These are phyloP conservation scores for Solioccasus polychromus DNA, from an alignment of 768 basidiomycete species.

Conservation along the genomic window DNA sequence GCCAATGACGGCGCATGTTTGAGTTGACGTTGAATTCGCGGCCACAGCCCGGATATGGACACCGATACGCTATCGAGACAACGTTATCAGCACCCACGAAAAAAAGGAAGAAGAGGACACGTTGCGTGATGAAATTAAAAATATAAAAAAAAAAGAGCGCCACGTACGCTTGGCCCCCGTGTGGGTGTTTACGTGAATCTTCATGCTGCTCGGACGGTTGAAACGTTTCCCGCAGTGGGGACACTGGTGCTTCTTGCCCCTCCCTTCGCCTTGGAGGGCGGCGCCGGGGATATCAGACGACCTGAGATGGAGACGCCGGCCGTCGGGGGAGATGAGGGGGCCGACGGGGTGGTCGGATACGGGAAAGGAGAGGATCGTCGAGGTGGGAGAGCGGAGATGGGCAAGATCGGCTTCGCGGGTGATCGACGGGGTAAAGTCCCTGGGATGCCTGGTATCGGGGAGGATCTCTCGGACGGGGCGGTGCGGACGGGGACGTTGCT, in stretches of 20 bases:
- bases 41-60: constrained; percentile 71
- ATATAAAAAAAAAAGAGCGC: constrained; percentile 9
- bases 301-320: constrained; percentile 28
- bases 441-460: constrained; percentile 20
- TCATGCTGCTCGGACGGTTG: constrained; percentile 41
- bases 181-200: constrained; percentile 42
- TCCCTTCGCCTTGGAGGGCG: constrained; percentile 28
- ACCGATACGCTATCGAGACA: constrained; percentile 58
- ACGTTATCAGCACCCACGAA: constrained; percentile 13
- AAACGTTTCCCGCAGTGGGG: constrained; percentile 40
- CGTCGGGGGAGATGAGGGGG: constrained; percentile 27
- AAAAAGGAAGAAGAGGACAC: constrained; percentile 8
- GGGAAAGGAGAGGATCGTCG: constrained; percentile 34
- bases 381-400: constrained; percentile 30
- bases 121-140: constrained; percentile 17
- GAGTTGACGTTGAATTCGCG: constrained; percentile 82
- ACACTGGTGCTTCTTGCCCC: constrained; percentile 37
- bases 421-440: constrained; percentile 30
- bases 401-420: constrained; percentile 29
- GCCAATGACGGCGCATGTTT: constrained; percentile 79
- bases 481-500: constrained; percentile 20
- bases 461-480: constrained; percentile 23
- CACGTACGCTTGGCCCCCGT: constrained; percentile 38
- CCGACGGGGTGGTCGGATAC: constrained; percentile 28
- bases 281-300: constrained; percentile 30